phyloP scores from a whole-genome alignment of 2,329 filamentous ascomycete genomes.

The Tricladium varicosporioides region DNA sequence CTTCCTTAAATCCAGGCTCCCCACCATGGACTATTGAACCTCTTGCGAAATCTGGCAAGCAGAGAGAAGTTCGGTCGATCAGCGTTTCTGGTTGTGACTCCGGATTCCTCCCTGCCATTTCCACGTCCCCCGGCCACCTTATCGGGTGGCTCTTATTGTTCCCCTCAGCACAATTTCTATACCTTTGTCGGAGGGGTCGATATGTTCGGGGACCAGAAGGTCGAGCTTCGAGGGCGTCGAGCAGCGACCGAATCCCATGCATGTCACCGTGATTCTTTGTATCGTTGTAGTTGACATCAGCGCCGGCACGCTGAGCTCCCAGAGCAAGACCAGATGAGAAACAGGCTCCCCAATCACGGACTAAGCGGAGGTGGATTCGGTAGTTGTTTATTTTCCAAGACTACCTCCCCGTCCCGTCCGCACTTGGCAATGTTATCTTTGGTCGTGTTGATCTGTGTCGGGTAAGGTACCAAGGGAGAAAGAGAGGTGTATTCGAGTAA shows the following conservation, averaged over 20 bases:
- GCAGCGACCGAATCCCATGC: slow-evolving; percentile 20
- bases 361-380: neutral
- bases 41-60: slow-evolving; percentile 27
- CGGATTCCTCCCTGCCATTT: slow-evolving; percentile 13
- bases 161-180: slow-evolving; percentile 16
- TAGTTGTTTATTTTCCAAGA: neutral
- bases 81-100: slow-evolving; percentile 15
- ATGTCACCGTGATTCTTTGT: slow-evolving; percentile 19
- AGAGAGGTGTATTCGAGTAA: neutral
- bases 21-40: slow-evolving; percentile 29
- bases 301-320: neutral
- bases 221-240: slow-evolving; percentile 18
- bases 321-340: slow-evolving; percentile 1
- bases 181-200: slow-evolving; percentile 25
- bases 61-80: slow-evolving; percentile 30
- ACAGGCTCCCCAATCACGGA: neutral
- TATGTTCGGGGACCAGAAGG: slow-evolving; percentile 25
- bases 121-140: slow-evolving; percentile 16
- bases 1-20: slow-evolving; percentile 29
- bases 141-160: slow-evolving; percentile 13
- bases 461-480: neutral
- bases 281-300: slow-evolving; percentile 12
- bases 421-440: no score
- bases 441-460: no score
- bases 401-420: neutral